Percentiles rank a stretch among this genome's conserved stretches.
Evolutionary conservation across 345 rosid genomes (phyloP).

Genomic region (Euphorbia peplus): DNA sequence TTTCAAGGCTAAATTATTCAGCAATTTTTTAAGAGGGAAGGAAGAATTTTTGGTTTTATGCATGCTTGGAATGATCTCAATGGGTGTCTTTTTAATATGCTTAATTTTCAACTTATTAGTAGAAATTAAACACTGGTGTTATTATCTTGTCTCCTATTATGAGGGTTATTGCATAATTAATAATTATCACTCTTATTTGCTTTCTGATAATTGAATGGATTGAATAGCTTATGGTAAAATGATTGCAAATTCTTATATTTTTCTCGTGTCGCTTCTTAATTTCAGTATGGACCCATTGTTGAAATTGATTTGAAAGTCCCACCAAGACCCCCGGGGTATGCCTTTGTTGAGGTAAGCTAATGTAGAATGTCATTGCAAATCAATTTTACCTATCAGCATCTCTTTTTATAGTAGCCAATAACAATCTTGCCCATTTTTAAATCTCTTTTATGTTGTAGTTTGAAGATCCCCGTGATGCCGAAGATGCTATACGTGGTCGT

Average conservation of each 20-base stretch:
- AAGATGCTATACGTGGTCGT: constrained; percentile 90
- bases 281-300: constrained; percentile 87
- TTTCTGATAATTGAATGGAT: not conserved
- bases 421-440: not conserved
- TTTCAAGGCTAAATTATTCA: not conserved
- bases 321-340: constrained; percentile 96
- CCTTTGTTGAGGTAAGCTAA: constrained; percentile 73
- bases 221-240: not conserved
- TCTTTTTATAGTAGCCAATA: not conserved
- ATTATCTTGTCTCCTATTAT: not conserved
- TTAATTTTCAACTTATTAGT: not conserved
- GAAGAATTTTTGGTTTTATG: no score
- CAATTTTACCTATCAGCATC: not conserved
- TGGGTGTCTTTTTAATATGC: not conserved
- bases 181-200: not conserved
- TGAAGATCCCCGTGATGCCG: constrained; percentile 96
- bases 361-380: not conserved
- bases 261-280: constrained; percentile 3
- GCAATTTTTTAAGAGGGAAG: not conserved
- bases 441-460: constrained; percentile 39
- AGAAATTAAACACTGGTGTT: not conserved
- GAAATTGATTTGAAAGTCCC: constrained; percentile 92
- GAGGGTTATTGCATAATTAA: not conserved
- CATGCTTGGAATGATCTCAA: not conserved
- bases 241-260: not conserved